Percentiles rank a stretch among this genome's conserved stretches.
These are phyloP conservation scores for Wickerhamomyces xylosicus DNA, from an alignment of 805 yeast species.

Conservation along the genomic window DNA sequence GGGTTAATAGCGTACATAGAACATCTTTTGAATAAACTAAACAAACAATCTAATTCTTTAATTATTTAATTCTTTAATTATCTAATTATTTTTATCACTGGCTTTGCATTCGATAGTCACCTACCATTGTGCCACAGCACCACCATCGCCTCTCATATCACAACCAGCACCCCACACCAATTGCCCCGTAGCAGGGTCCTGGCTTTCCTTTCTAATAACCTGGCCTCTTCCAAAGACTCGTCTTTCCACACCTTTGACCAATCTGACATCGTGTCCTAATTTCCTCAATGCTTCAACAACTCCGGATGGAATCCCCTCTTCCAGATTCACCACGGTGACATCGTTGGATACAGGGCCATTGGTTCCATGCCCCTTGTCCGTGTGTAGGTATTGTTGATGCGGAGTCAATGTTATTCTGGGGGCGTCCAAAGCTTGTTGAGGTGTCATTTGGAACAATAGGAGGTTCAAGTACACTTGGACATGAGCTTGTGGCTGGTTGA, in stretches of 20 bases:
- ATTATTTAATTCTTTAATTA: too few relatives aligned
- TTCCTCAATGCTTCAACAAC: slow-evolving; percentile 34
- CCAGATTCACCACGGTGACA: slow-evolving; percentile 49
- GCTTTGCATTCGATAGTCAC: too few relatives aligned
- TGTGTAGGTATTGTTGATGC: slow-evolving; percentile 28
- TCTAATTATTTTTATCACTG: too few relatives aligned
- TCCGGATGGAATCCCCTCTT: slow-evolving; percentile 46
- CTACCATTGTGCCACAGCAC: slow-evolving; percentile 31
- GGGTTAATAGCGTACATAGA: too few relatives aligned
- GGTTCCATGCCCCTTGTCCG: slow-evolving; percentile 48
- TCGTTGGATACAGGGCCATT: slow-evolving; percentile 56
- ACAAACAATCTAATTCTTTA: too few relatives aligned
- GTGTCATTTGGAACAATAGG: slow-evolving; percentile 48
- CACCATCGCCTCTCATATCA: slow-evolving; percentile 82
- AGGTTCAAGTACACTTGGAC: slow-evolving; percentile 66
- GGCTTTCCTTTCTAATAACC: slow-evolving; percentile 42
- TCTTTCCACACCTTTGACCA: slow-evolving; percentile 32
- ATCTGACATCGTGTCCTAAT: slow-evolving; percentile 48
- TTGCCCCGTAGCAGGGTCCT: slow-evolving; percentile 19
- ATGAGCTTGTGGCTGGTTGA: slow-evolving; percentile 81
- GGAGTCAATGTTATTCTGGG: slow-evolving; percentile 64
- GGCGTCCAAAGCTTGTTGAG: slow-evolving; percentile 67
- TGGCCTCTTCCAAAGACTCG: slow-evolving; percentile 61
- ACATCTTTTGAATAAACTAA: too few relatives aligned
- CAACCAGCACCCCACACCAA: slow-evolving; percentile 60